A percentile compares a stretch with the other conserved stretches of the same genome.
phyloP scores from a whole-genome alignment of 2,329 filamentous ascomycete genomes.

The Aspergillus sp. region DNA sequence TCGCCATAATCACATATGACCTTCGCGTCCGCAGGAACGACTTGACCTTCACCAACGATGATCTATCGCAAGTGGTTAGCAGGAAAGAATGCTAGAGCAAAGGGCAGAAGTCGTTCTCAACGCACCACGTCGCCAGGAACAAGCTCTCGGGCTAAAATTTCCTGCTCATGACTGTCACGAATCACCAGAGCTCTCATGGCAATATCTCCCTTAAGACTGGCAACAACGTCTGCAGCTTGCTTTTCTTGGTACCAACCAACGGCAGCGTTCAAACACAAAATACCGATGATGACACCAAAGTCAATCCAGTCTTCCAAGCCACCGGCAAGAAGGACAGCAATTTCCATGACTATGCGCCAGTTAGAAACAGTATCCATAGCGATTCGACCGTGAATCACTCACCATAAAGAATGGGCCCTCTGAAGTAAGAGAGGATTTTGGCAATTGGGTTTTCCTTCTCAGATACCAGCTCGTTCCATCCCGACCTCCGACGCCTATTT shows the following conservation, averaged over 20 bases:
- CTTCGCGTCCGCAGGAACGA: conserved; percentile 60
- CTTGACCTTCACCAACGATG: conserved; percentile 62
- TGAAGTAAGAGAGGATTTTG: conserved; percentile 68
- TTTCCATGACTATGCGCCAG: conserved; percentile 53
- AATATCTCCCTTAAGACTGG: conserved; percentile 68
- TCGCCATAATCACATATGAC: conserved; percentile 65
- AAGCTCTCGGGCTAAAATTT: conserved; percentile 62
- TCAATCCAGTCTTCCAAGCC: conserved; percentile 70
- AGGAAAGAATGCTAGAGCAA: no score
- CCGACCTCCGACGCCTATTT: conserved; percentile 53
- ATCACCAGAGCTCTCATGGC: conserved; percentile 63
- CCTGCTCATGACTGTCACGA: conserved; percentile 57
- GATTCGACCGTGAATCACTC: conserved; percentile 24
- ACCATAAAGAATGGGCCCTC: conserved; percentile 69
- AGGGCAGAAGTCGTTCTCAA: conserved; percentile 6
- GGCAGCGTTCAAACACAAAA: conserved; percentile 63
- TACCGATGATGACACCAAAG: conserved; percentile 69
- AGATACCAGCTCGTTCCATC: conserved; percentile 67
- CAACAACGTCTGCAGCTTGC: conserved; percentile 69
- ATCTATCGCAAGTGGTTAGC: conserved; percentile 36
- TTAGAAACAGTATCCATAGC: conserved; percentile 8
- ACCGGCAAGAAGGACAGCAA: conserved; percentile 64
- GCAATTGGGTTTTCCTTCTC: conserved; percentile 68
- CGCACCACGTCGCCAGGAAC: conserved; percentile 69
- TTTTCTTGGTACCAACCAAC: conserved; percentile 79